Evolutionary conservation across 2,329 filamentous ascomycete species (phyloP).

Genomic region (Nemania sp.): DNA sequence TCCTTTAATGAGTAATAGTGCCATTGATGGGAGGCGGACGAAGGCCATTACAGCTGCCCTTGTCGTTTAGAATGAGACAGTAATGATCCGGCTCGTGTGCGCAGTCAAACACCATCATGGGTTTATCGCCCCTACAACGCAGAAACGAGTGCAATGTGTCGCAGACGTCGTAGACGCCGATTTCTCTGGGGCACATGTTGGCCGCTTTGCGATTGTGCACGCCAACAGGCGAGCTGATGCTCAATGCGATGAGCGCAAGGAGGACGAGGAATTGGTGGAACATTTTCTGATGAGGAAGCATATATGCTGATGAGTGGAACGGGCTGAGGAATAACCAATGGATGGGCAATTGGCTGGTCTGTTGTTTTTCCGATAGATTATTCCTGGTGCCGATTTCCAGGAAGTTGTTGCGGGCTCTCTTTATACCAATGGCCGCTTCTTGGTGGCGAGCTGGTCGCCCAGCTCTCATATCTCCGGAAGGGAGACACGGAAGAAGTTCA

Average conservation of each 20-base stretch:
- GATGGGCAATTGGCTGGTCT: slow-evolving; percentile 20
- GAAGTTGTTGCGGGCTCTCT: slow-evolving; percentile 15
- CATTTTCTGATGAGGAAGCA: slow-evolving; percentile 23
- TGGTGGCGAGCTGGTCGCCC: slow-evolving; percentile 7
- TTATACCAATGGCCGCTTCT: slow-evolving; percentile 18
- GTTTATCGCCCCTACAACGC: slow-evolving; percentile 27
- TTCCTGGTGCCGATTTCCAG: slow-evolving; percentile 20
- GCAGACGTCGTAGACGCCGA: slow-evolving; percentile 40
- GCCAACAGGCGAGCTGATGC: slow-evolving; percentile 29
- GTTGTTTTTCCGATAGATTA: slow-evolving; percentile 28
- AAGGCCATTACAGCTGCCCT: slow-evolving; percentile 35
- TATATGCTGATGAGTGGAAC: slow-evolving; percentile 20
- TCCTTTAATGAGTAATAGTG: slow-evolving; percentile 17
- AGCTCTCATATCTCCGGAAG: slow-evolving; percentile 27
- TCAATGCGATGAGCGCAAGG: slow-evolving; percentile 29
- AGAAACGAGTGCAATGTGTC: slow-evolving; percentile 40
- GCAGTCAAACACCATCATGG: slow-evolving; percentile 40
- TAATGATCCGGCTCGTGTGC: slow-evolving; percentile 29
- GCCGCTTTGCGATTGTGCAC: slow-evolving; percentile 1
- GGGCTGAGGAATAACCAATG: not conserved
- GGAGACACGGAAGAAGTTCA: slow-evolving; percentile 30
- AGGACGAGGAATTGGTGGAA: slow-evolving; percentile 25
- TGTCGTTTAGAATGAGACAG: slow-evolving; percentile 37
- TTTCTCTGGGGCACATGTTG: slow-evolving; percentile 26
- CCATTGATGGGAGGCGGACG: slow-evolving; percentile 35